These are phyloP conservation scores for Micromonas commoda DNA, from an alignment of 139 green algal species.

Conservation along the genomic window DNA sequence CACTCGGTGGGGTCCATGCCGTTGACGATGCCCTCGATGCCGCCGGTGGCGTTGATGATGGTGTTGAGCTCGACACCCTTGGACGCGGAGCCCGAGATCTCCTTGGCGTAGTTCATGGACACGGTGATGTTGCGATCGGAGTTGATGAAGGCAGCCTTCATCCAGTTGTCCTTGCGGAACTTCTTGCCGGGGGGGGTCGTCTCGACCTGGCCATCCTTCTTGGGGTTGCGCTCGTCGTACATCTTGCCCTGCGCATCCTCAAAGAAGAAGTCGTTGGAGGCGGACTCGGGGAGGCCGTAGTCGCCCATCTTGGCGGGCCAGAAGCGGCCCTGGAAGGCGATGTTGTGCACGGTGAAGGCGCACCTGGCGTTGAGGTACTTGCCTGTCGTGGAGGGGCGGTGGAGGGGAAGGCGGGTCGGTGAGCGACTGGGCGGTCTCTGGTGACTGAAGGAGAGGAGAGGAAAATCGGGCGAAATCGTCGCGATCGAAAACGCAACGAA, in stretches of 20 bases:
- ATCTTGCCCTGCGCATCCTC: conserved; percentile 76
- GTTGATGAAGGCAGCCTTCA: conserved; percentile 80
- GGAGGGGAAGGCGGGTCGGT: no score
- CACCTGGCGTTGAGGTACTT: conserved; percentile 72
- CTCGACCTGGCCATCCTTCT: conserved; percentile 55
- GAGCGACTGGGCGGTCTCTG: no score
- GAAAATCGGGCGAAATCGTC: no score
- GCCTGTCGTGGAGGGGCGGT: no score
- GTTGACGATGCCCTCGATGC: conserved; percentile 96
- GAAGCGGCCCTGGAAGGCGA: conserved; percentile 93
- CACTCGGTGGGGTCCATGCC: conserved; percentile 95
- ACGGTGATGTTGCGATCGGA: conserved; percentile 92
- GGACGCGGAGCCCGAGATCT: conserved; percentile 65
- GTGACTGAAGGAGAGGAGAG: no score
- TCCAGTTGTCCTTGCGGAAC: conserved; percentile 94
- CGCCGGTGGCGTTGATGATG: conserved; percentile 49
- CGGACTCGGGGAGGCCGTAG: conserved; percentile 61
- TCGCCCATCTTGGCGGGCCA: conserved; percentile 54
- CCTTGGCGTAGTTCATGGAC: conserved; percentile 90
- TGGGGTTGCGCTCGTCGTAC: conserved; percentile 52
- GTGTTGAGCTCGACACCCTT: conserved; percentile 85
- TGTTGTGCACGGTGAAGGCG: conserved; percentile 92
- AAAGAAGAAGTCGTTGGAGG: conserved; percentile 66
- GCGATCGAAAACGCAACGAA: no score
- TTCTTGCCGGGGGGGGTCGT: conserved; percentile 32